Evolutionary conservation across 352 stramenopile species (phyloP).

Genomic region (Pythium guiyangense): DNA sequence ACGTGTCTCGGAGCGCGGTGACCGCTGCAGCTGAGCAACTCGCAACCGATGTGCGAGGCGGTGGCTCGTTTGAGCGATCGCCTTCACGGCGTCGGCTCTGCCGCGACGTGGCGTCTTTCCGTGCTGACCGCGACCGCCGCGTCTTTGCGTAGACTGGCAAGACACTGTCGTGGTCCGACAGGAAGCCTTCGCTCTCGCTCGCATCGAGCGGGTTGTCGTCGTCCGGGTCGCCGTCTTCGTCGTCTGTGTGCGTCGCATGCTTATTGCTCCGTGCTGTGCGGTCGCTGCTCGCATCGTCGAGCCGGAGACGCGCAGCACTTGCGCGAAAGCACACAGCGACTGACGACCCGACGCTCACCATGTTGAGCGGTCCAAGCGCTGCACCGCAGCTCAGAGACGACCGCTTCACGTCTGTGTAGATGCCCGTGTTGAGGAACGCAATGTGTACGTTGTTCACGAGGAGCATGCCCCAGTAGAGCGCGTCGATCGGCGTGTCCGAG

Average conservation of each 20-base stretch:
- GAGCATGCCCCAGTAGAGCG: slow-evolving; percentile 80
- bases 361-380: slow-evolving; percentile 27
- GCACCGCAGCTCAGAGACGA: slow-evolving; percentile 40
- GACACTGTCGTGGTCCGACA: slow-evolving; percentile 12
- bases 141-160: slow-evolving; percentile 5
- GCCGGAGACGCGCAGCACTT: slow-evolving; percentile 24
- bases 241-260: neutral
- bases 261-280: neutral
- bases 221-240: neutral
- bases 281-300: slow-evolving; percentile 13
- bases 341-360: slow-evolving; percentile 37
- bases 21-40: slow-evolving; percentile 3
- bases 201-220: slow-evolving; percentile 8
- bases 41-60: neutral
- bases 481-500: slow-evolving; percentile 74
- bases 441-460: slow-evolving; percentile 85
- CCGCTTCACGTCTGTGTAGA: slow-evolving; percentile 82
- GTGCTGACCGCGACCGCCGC: neutral
- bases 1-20: slow-evolving; percentile 7
- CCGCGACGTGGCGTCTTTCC: too few species aligned
- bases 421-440: slow-evolving; percentile 80
- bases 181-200: slow-evolving; percentile 13
- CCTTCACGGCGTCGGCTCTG: too few species aligned
- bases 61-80: neutral
- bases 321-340: slow-evolving; percentile 60